Evolutionary conservation across 2,329 filamentous ascomycete genomes (phyloP).

Genomic region (Stachybotrys elegans): DNA sequence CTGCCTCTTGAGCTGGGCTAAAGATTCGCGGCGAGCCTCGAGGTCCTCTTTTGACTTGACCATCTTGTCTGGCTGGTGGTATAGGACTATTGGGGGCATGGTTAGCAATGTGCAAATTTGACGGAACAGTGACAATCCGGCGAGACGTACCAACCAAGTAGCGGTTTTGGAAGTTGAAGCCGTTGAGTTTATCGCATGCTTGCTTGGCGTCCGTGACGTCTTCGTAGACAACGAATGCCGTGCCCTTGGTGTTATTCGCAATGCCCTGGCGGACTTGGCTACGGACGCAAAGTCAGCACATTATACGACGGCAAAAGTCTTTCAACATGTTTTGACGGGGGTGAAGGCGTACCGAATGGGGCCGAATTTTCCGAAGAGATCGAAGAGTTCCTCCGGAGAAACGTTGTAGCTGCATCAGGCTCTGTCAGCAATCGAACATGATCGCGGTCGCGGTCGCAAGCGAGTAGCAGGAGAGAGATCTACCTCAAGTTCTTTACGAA

Average conservation of each 20-base stretch:
- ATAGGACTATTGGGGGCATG: slow-evolving; percentile 41
- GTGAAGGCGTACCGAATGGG: slow-evolving; percentile 71
- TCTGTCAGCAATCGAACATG: slow-evolving; percentile 39
- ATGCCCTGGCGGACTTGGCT: slow-evolving; percentile 99
- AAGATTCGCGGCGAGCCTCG: slow-evolving; percentile 87
- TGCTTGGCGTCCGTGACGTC: slow-evolving; percentile 98
- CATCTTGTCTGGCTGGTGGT: slow-evolving; percentile 63
- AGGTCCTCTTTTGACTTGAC: slow-evolving; percentile 87
- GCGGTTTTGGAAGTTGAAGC: slow-evolving; percentile 99
- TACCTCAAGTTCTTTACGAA: slow-evolving; percentile 99
- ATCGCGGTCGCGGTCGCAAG: background rate
- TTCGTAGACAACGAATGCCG: slow-evolving; percentile 98
- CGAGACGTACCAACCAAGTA: slow-evolving; percentile 84
- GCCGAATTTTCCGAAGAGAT: slow-evolving; percentile 97
- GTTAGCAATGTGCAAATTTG: slow-evolving; percentile 7
- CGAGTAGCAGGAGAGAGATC: slow-evolving; percentile 26
- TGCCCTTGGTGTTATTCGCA: slow-evolving; percentile 94
- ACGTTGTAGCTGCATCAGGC: slow-evolving; percentile 87
- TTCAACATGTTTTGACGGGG: background rate
- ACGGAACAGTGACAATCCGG: background rate
- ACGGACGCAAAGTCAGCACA: slow-evolving; percentile 12
- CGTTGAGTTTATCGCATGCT: slow-evolving; percentile 98
- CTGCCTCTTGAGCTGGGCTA: slow-evolving; percentile 97
- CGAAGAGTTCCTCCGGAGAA: slow-evolving; percentile 94
- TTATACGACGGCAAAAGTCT: slow-evolving; percentile 7